Evolutionary conservation across 2,329 filamentous ascomycete species (phyloP).

Genomic region (Nemania sp.): DNA sequence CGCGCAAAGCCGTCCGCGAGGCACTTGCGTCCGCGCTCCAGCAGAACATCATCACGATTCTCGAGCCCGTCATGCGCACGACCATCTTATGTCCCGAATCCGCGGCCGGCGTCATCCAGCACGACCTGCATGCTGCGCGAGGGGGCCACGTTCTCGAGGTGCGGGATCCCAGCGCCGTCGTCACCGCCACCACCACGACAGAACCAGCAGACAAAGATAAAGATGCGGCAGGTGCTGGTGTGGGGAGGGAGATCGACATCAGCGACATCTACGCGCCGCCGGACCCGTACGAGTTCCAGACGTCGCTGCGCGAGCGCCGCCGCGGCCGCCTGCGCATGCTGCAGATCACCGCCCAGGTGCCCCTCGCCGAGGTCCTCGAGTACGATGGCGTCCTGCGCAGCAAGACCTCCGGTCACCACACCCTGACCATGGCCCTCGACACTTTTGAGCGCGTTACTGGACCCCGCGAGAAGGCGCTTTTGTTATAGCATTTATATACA

Average conservation of each 20-base stretch:
- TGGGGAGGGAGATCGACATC: slow-evolving; percentile 60
- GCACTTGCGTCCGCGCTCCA: slow-evolving; percentile 67
- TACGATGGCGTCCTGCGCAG: slow-evolving; percentile 88
- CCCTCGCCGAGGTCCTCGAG: slow-evolving; percentile 94
- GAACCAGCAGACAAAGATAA: too few relatives aligned
- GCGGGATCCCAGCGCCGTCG: slow-evolving; percentile 44
- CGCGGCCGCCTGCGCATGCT: slow-evolving; percentile 54
- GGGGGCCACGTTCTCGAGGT: slow-evolving; percentile 78
- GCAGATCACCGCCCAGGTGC: slow-evolving; percentile 82
- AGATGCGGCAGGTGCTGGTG: too few relatives aligned
- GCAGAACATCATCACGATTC: slow-evolving; percentile 62
- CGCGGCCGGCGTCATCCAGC: slow-evolving; percentile 78
- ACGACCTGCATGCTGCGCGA: slow-evolving; percentile 74
- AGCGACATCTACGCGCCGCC: slow-evolving; percentile 81
- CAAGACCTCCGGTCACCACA: slow-evolving; percentile 79
- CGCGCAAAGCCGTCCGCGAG: slow-evolving; percentile 65
- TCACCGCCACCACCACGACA: not conserved
- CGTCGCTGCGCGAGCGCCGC: slow-evolving; percentile 56
- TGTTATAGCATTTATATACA: not conserved
- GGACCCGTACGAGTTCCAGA: slow-evolving; percentile 73
- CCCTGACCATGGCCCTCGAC: slow-evolving; percentile 61
- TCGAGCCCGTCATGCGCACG: slow-evolving; percentile 93
- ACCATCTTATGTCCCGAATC: slow-evolving; percentile 84
- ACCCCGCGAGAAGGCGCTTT: slow-evolving; percentile 52
- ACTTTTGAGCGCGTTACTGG: slow-evolving; percentile 60